A percentile compares a stretch with the other conserved stretches of the same genome.
These are phyloP conservation scores for Mycosarcoma mackinlayi DNA, from an alignment of 1,284 basidiomycete genomes.

Conservation along the genomic window DNA sequence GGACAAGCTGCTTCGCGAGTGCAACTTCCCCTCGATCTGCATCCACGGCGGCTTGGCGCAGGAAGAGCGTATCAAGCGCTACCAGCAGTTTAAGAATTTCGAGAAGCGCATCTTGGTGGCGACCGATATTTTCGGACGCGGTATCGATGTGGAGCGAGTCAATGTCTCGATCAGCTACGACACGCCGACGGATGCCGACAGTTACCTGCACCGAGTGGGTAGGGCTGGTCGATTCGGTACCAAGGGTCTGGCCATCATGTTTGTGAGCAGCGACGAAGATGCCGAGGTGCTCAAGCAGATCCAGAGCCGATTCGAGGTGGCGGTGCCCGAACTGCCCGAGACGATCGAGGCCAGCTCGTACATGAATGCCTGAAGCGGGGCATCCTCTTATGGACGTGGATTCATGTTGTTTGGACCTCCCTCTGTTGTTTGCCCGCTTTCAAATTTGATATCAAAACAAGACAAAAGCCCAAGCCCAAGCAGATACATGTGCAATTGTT, in stretches of 20 bases:
- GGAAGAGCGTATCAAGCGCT: slow-evolving; percentile 96
- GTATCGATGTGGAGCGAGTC: slow-evolving; percentile 68
- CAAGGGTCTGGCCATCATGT: slow-evolving; percentile 98
- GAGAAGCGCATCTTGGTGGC: slow-evolving; percentile 84
- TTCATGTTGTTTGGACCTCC: not conserved
- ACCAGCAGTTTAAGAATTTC: slow-evolving; percentile 98
- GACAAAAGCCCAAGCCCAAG: too few species aligned
- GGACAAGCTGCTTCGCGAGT: slow-evolving; percentile 93
- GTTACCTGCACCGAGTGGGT: slow-evolving; percentile 97
- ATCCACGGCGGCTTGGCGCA: slow-evolving; percentile 95
- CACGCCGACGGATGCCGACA: slow-evolving; percentile 94
- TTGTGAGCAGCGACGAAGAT: slow-evolving; percentile 90
- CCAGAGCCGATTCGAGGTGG: slow-evolving; percentile 91
- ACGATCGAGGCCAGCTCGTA: slow-evolving; percentile 80
- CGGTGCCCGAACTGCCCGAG: slow-evolving; percentile 90
- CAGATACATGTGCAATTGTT: too few species aligned
- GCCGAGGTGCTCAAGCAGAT: slow-evolving; percentile 91
- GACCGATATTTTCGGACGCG: slow-evolving; percentile 68
- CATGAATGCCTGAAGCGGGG: slow-evolving; percentile 61
- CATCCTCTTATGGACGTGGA: too few species aligned
- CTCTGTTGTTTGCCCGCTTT: not conserved
- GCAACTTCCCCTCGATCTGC: slow-evolving; percentile 97
- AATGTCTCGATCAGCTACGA: slow-evolving; percentile 73
- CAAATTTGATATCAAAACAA: not conserved
- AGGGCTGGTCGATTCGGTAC: slow-evolving; percentile 99